Conservation (phyloP, 2,329 filamentous ascomycete species). For the Teratosphaeria pseudoeucalypti region DNA sequence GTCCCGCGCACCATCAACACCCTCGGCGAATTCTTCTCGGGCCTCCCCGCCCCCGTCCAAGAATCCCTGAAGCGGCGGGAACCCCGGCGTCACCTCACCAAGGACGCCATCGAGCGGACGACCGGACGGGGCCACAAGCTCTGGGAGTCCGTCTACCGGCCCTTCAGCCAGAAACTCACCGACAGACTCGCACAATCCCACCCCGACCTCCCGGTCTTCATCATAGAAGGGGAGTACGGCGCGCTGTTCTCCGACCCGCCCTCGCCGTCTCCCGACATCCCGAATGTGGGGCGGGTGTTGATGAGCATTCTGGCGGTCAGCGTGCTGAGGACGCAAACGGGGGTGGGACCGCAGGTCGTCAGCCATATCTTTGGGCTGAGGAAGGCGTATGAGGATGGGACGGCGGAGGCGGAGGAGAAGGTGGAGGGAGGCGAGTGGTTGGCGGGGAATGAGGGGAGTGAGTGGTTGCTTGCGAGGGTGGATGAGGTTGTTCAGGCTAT, state of each 20-base stretch:
- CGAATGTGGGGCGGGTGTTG: slow-evolving; percentile 56
- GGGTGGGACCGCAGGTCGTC: slow-evolving; percentile 71
- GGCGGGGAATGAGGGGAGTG: slow-evolving; percentile 53
- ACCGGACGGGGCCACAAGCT: slow-evolving; percentile 51
- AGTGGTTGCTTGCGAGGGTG: slow-evolving; percentile 52
- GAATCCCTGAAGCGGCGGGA: slow-evolving; percentile 33
- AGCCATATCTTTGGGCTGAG: slow-evolving; percentile 72
- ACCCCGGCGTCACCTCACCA: slow-evolving; percentile 29
- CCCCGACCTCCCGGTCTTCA: slow-evolving; percentile 72
- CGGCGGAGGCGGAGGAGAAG: slow-evolving; percentile 42
- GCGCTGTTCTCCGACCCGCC: slow-evolving; percentile 61
- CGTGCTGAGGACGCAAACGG: slow-evolving; percentile 67
- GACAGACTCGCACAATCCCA: slow-evolving; percentile 63
- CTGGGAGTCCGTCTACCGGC: slow-evolving; percentile 69
- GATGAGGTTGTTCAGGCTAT: slow-evolving; percentile 49
- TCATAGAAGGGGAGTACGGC: slow-evolving; percentile 64
- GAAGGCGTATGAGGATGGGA: slow-evolving; percentile 63
- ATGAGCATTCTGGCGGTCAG: slow-evolving; percentile 65
- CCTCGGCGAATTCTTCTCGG: slow-evolving; percentile 58
- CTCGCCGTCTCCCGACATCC: slow-evolving; percentile 16
- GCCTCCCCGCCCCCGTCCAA: slow-evolving; percentile 48
- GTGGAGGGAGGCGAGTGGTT: slow-evolving; percentile 52
- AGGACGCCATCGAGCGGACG: slow-evolving; percentile 39
- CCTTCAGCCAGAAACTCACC: slow-evolving; percentile 62
- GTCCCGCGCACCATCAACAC: slow-evolving; percentile 72